Evolutionary conservation across 805 yeast species (phyloP), one percentile per base, ranked within the genome.

Genomic region (Ascoidea asiatica): DNA sequence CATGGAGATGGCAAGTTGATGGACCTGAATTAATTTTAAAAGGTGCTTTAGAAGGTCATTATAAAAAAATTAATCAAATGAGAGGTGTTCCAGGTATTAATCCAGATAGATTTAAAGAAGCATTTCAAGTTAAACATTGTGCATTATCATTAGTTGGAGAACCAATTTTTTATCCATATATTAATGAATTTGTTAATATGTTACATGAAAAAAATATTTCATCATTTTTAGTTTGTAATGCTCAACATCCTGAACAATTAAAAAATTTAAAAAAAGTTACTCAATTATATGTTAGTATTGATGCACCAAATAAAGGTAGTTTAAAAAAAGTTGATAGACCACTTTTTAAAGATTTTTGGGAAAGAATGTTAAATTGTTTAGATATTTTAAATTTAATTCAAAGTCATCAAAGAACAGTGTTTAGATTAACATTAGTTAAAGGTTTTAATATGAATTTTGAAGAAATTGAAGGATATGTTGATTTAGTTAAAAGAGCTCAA

Each of bases 1-100:
- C 81, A 48, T 88, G 97, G 97, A 69, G 96, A 55, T 88, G 97
- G 97, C 90, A 87, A 55, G 84, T 87, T 13, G 96, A 88, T 60
- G 79, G 81, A 19, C 96, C 97, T 0, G 89, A 85, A 52, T 79
- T 69, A 48, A 85, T 88, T 43, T 58, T 88, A 45, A 76, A 83
- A 40, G 95, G 95, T 22, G 96, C 96, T 0, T 62, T 88, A 40
- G 77, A 73, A 50, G 95, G 95, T 3, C 97, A 88, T 59, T 89
- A 89, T 61, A 78, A 84, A 48, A 88, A 88, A 57, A 89, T 88
- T 58, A 89, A 88, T 61, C 95, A 86, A 63, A 79, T 88, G 89
- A 72, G 94, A 57, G 97, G 97, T 48, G 94, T 89, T 39, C 96
- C 97, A 0, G 97, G 97, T 35, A 86, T 89, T 43, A 83, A 81